Conservation (phyloP, 176 grass and related monocot species). For the Ananas comosus region DNA sequence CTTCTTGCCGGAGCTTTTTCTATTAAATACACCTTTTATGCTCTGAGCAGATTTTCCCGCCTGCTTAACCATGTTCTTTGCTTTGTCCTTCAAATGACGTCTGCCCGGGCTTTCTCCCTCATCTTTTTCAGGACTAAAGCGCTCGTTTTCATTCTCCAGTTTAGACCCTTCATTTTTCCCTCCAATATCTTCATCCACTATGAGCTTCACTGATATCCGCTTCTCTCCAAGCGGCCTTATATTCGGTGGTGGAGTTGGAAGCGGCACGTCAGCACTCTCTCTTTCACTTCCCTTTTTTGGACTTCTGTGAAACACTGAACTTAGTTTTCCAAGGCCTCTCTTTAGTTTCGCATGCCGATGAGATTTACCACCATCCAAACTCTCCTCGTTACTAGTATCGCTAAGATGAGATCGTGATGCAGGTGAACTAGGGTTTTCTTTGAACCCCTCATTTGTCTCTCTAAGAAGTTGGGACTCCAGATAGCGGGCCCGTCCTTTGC, state of each 20-base stretch:
- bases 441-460: conserved; percentile 25
- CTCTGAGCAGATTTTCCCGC: conserved; percentile 42
- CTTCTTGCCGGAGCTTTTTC: conserved; percentile 42
- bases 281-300: conserved; percentile 26
- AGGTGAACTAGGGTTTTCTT: conserved; percentile 42
- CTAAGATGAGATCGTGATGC: conserved; percentile 48
- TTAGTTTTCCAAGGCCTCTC: conserved; percentile 61
- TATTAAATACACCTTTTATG: conserved; percentile 49
- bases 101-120: conserved; percentile 31
- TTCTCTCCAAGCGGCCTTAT: conserved; percentile 48
- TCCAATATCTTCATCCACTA: conserved; percentile 32
- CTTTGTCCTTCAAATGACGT: conserved; percentile 41
- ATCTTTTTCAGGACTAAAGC: conserved; percentile 17
- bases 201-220: conserved; percentile 38
- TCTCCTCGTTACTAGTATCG: conserved; percentile 58
- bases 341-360: conserved; percentile 42
- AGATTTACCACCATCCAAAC: conserved; percentile 18
- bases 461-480: conserved; percentile 44
- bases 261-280: conserved; percentile 17
- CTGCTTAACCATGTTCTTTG: conserved; percentile 46
- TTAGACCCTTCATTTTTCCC: conserved; percentile 6
- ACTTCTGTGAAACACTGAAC: conserved; percentile 37
- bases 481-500: conserved; percentile 48
- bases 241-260: conserved; percentile 34
- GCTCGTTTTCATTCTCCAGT: conserved; percentile 13